phyloP scores from a whole-genome alignment of 1,139 yeast genomes.

The Diutina mesorugosa region DNA sequence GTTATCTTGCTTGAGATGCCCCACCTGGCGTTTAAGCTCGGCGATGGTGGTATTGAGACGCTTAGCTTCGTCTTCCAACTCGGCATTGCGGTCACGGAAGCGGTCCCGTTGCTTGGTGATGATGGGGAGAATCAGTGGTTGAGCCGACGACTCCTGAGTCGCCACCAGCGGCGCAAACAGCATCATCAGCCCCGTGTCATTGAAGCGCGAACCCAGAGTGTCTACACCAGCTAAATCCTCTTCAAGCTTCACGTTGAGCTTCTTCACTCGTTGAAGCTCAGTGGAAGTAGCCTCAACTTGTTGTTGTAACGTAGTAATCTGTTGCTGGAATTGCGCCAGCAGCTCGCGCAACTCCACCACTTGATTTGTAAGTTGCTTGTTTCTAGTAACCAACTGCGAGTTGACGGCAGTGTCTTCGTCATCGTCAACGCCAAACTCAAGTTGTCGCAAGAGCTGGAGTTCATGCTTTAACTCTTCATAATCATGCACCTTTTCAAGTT shows the following conservation, averaged over 20 bases:
- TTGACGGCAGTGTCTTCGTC: constrained; percentile 21
- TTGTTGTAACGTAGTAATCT: constrained; percentile 27
- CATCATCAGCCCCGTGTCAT: constrained; percentile 58
- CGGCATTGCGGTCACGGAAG: constrained; percentile 68
- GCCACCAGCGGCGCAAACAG: constrained; percentile 2
- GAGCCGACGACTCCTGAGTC: background rate
- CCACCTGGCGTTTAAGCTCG: constrained; percentile 55
- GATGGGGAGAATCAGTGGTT: constrained; percentile 59
- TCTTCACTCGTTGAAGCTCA: constrained; percentile 22
- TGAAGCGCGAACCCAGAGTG: constrained; percentile 26
- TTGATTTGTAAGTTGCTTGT: constrained; percentile 49
- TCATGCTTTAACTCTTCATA: constrained; percentile 75
- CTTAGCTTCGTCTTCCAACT: constrained; percentile 71
- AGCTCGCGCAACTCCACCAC: constrained; percentile 44
- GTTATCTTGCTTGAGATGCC: constrained; percentile 57
- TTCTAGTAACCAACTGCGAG: constrained; percentile 41
- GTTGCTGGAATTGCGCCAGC: constrained; percentile 25
- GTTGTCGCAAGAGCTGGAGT: constrained; percentile 54
- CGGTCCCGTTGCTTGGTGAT: constrained; percentile 92
- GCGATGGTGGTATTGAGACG: constrained; percentile 39
- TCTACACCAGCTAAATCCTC: constrained; percentile 49
- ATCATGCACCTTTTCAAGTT: constrained; percentile 36
- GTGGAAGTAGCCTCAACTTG: constrained; percentile 20
- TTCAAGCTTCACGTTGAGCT: constrained; percentile 52
- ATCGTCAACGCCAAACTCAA: constrained; percentile 51